Conservation (phyloP, 345 rosid genomes). For the Kandelia obovata region DNA sequence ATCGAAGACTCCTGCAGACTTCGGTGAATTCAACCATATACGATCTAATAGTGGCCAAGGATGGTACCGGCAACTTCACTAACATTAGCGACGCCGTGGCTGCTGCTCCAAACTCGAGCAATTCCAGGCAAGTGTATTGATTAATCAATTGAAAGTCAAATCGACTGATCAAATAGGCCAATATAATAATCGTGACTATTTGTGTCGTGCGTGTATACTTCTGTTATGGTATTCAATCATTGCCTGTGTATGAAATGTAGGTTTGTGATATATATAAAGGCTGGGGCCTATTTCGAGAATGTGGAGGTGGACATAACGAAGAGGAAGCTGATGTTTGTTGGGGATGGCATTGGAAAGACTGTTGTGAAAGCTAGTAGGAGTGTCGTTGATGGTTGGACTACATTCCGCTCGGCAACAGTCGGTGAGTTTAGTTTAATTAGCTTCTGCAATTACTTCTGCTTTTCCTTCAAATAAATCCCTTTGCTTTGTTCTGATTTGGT, state of each 20-base stretch:
- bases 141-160: too few species aligned
- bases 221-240: too few species aligned
- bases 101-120: constrained; percentile 67
- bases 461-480: too few species aligned
- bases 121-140: constrained; percentile 42
- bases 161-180: too few species aligned
- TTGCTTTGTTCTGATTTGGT: not conserved
- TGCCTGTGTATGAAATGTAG: constrained; percentile 23
- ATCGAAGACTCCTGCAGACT: constrained; percentile 43
- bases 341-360: constrained; percentile 82
- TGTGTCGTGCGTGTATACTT: too few species aligned
- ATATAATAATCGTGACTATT: too few species aligned
- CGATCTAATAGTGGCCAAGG: constrained; percentile 62
- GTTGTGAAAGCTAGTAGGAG: constrained; percentile 57
- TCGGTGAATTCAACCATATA: constrained; percentile 29
- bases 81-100: constrained; percentile 59
- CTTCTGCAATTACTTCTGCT: not conserved
- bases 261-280: constrained; percentile 74
- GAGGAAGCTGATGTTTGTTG: constrained; percentile 61
- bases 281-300: constrained; percentile 66
- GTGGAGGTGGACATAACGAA: constrained; percentile 63
- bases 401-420: constrained; percentile 83
- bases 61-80: constrained; percentile 64
- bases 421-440: constrained; percentile 40
- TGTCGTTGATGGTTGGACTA: constrained; percentile 62